These are phyloP conservation scores for Chimonanthus salicifolius DNA, from an alignment of 164 flowering plant species.

Conservation along the genomic window DNA sequence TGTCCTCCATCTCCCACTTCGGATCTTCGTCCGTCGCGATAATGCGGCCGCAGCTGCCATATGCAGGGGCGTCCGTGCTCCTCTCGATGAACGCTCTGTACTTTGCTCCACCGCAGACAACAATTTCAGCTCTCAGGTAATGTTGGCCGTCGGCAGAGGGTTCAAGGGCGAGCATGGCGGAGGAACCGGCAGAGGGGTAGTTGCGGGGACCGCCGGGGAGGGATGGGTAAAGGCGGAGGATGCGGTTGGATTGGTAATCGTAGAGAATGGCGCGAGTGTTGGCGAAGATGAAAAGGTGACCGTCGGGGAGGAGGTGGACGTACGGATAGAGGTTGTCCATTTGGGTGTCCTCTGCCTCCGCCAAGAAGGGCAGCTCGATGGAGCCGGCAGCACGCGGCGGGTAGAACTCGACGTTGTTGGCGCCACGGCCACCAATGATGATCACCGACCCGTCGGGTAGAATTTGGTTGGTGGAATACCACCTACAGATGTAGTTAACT, in stretches of 20 bases:
- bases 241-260: slow-evolving; percentile 29
- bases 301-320: slow-evolving; percentile 78
- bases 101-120: slow-evolving; percentile 83
- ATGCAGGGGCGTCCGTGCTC: slow-evolving; percentile 58
- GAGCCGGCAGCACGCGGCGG: slow-evolving; percentile 45
- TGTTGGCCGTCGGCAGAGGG: too few species aligned
- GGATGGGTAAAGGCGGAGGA: slow-evolving; percentile 43
- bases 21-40: slow-evolving; percentile 52
- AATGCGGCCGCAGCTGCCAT: slow-evolving; percentile 76
- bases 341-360: slow-evolving; percentile 48
- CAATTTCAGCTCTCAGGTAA: slow-evolving; percentile 47
- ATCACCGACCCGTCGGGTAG: slow-evolving; percentile 41
- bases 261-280: slow-evolving; percentile 55
- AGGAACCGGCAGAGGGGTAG: slow-evolving; percentile 87
- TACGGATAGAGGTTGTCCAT: slow-evolving; percentile 84
- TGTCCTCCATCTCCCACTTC: slow-evolving; percentile 75
- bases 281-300: slow-evolving; percentile 76
- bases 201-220: slow-evolving; percentile 77
- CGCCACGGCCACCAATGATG: slow-evolving; percentile 35
- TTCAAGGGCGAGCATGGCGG: slow-evolving; percentile 61
- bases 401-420: slow-evolving; percentile 48
- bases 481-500: slow-evolving; percentile 2
- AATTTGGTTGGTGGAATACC: slow-evolving; percentile 51
- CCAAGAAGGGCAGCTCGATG: slow-evolving; percentile 49
- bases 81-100: slow-evolving; percentile 54